These are phyloP conservation scores for Hymenoscyphus salicellus DNA, from an alignment of 2,329 filamentous ascomycete genomes.

Conservation along the genomic window DNA sequence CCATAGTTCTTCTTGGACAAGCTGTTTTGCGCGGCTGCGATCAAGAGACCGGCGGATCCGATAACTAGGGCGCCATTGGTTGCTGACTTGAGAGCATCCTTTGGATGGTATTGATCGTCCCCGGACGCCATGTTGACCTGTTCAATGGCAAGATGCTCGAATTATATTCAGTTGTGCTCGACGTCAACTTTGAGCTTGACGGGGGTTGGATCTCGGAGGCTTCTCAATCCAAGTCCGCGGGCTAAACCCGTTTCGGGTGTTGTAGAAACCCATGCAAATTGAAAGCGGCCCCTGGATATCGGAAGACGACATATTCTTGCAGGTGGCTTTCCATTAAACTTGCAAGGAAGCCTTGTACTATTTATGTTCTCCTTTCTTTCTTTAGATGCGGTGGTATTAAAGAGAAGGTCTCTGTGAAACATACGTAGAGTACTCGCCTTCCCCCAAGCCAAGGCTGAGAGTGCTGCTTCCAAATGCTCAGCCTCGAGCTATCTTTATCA, in stretches of 20 bases:
- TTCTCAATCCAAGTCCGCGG: not conserved
- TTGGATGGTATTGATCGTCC: constrained; percentile 61
- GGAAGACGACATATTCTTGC: too few relatives aligned
- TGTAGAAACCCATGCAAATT: too few relatives aligned
- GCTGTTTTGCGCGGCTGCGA: constrained; percentile 82
- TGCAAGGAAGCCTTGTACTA: too few relatives aligned
- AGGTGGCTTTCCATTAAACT: too few relatives aligned
- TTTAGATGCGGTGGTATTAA: too few relatives aligned
- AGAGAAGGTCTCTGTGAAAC: too few relatives aligned
- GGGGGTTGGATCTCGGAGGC: constrained; percentile 1
- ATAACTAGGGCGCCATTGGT: constrained; percentile 64
- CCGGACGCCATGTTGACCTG: constrained; percentile 48
- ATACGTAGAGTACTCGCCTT: not conserved
- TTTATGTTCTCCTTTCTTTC: too few relatives aligned
- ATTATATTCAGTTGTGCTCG: constrained; percentile 2
- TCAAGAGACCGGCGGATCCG: constrained; percentile 64
- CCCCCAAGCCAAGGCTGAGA: not conserved
- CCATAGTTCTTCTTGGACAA: constrained; percentile 80
- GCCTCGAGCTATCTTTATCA: not conserved
- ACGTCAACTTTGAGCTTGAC: constrained; percentile 1
- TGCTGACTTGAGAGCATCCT: constrained; percentile 69
- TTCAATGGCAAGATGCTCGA: constrained; percentile 17
- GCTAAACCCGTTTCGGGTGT: not conserved
- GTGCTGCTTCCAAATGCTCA: not conserved
- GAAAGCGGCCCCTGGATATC: too few relatives aligned